Base-by-base conservation (phyloP, 2,329 filamentous ascomycete genomes). In the Thelonectria discophora region DNA sequence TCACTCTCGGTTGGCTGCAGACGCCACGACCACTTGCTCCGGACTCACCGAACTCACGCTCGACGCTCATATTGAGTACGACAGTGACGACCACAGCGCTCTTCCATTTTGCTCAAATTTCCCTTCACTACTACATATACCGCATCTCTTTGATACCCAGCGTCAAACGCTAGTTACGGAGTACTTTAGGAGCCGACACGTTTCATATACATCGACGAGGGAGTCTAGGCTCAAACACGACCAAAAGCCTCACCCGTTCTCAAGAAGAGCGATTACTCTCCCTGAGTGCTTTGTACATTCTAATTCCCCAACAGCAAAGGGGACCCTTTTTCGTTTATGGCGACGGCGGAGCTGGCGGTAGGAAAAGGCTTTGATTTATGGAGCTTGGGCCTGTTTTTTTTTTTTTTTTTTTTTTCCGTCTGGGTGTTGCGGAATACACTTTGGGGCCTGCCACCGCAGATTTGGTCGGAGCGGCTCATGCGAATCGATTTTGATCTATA, bases 61-160 rank as follows among this genome's bases (percentile, higher is more conserved):
- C 56, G 46, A 62, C 20, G 55, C 57, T 68, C 61, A 71, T 64
- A 67, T 65, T 66, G 61, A 70, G 58, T 63, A 72, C 55, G 69
- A 72, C 61, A 61, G 65, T 70, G 62, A 71, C 51, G 63, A 54
- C 59, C 56, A 65, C 51, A 65, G 64, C 64, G 64, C 67, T 67
- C 64, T 64, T 58, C 62, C 61, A 63, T 62, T 68, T 69, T 53
- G 56, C 58, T 70, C 63, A 55, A 64, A 66, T 72, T 65, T 68
- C 56, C 64, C 72, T 72, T 71, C 67, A 69, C 69, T 59, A 68
- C 66, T 69, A 72, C 70, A 70, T 70, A 72, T 72, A 72, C 66
- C 62, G 57, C 70, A 72, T 65, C 60, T 62, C 65, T 71, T 47
- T 72, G 70, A 72, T 72, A 72, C 70, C 70, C 70, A 65, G 67